Base-by-base conservation (phyloP, 805 yeast genomes). In the Ogataea methanolica region DNA sequence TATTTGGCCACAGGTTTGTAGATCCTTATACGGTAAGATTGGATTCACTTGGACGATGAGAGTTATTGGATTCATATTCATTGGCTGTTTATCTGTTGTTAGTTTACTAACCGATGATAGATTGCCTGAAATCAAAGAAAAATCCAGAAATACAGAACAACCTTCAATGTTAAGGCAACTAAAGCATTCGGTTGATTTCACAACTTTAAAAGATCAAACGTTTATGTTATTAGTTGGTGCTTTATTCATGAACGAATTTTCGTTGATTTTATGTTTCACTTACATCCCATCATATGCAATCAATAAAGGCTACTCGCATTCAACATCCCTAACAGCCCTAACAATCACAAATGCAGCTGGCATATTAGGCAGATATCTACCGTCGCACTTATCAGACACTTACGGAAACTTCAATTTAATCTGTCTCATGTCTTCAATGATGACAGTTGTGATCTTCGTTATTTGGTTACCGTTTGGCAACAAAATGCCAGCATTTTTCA, bases 381-480 rank as follows among this genome's bases (percentile, higher is more conserved):
- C 79, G 8, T 73, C 78, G 0, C 61, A 61, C 42, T 51, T 70
- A 4, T 73, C 81, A 1, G 82, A 78, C 53, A 56, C 51, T 19
- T 58, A 61, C 44, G 83, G 83, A 1, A 65, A 65, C 36, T 76
- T 69, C 60, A 78, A 76, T 53, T 57, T 75, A 38, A 61, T 63
- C 7, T 60, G 64, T 61, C 42, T 69, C 2, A 48, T 66, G 36
- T 74, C 77, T 61, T 42, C 48, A 2, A 67, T 78, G n/a, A 66
- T 60, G 58, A 50, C 74, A 1, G 12, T 82, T 0, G 61, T 78
- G 17, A 70, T 79, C 3, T 67, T 84, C 42, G 70, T 72, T 8
- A 17, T 67, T 16, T 83, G 90, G 90, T 63, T 83, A 19, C 90
- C 91, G 1, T 76, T 82, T 46, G 89, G 88, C 0, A 48, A 59